These are phyloP conservation scores for Diaporthe sp. DNA, from an alignment of 2,329 filamentous ascomycete genomes.

Conservation along the genomic window DNA sequence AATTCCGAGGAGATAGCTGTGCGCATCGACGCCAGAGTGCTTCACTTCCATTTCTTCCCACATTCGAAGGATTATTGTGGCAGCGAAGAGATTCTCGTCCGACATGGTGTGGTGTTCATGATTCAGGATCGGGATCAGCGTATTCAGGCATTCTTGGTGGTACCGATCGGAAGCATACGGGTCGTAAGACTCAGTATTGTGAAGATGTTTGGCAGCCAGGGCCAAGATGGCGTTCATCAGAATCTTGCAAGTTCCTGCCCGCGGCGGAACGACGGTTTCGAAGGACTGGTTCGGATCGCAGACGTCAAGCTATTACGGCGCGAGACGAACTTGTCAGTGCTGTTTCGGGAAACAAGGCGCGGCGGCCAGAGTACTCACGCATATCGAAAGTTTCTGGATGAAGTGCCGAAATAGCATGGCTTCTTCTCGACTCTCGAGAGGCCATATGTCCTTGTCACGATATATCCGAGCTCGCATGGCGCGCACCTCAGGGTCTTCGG, in stretches of 20 bases:
- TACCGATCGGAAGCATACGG: constrained; percentile 65
- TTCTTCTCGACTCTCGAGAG: constrained; percentile 47
- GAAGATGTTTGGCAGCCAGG: constrained; percentile 68
- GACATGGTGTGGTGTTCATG: constrained; percentile 54
- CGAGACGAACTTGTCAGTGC: neutral
- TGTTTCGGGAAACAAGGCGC: too few relatives aligned
- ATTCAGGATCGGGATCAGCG: constrained; percentile 62
- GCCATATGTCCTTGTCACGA: constrained; percentile 46
- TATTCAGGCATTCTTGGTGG: constrained; percentile 66
- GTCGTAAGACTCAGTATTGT: constrained; percentile 62
- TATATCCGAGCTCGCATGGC: constrained; percentile 45
- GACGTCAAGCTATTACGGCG: constrained; percentile 56
- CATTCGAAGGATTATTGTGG: constrained; percentile 69
- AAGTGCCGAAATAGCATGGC: constrained; percentile 52
- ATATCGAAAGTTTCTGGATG: constrained; percentile 52
- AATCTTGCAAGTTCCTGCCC: constrained; percentile 64
- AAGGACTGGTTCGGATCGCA: constrained; percentile 63
- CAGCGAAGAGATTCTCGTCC: constrained; percentile 67
- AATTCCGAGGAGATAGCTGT: constrained; percentile 62
- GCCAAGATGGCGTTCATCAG: constrained; percentile 71
- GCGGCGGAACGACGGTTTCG: constrained; percentile 65
- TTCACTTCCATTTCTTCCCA: constrained; percentile 68
- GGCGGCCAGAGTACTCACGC: constrained; percentile 46
- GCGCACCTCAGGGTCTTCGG: constrained; percentile 36
- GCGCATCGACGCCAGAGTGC: constrained; percentile 58